Evolutionary conservation across 805 yeast species (phyloP).

Genomic region (Cyberlindnera euphorbiiphila): DNA sequence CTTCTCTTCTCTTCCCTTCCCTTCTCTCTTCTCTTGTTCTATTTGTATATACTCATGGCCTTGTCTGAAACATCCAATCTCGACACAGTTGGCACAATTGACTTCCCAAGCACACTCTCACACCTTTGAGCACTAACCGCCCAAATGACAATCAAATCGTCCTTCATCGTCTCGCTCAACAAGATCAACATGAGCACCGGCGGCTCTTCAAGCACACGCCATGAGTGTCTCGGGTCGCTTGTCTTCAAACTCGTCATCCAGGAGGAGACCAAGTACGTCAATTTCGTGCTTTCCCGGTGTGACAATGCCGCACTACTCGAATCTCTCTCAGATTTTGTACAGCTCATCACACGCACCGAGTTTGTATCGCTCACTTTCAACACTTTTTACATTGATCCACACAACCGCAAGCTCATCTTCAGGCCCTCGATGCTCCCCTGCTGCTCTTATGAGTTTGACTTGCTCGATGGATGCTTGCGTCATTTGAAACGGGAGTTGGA

Average conservation of each 20-base stretch:
- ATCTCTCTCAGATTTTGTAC: slow-evolving; percentile 18
- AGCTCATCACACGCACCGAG: slow-evolving; percentile 23
- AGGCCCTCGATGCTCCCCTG: slow-evolving; percentile 25
- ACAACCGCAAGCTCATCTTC: slow-evolving; percentile 21
- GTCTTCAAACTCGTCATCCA: slow-evolving; percentile 15
- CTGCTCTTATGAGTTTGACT: slow-evolving; percentile 25
- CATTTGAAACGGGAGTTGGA: slow-evolving; percentile 14
- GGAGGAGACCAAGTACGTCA: slow-evolving; percentile 23
- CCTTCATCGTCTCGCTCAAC: slow-evolving; percentile 19
- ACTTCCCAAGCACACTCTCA: too few relatives aligned
- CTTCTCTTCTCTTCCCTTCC: slow-evolving; percentile 1
- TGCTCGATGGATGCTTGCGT: slow-evolving; percentile 11
- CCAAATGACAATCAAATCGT: slow-evolving; percentile 20
- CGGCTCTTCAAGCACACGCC: slow-evolving; percentile 1
- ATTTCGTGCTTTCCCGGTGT: slow-evolving; percentile 13
- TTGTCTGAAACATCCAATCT: too few relatives aligned
- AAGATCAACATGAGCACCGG: slow-evolving; percentile 16
- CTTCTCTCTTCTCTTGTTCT: neutral
- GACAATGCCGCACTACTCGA: slow-evolving; percentile 8
- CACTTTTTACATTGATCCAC: slow-evolving; percentile 18
- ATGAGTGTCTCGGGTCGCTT: slow-evolving; percentile 6
- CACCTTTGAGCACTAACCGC: too few relatives aligned
- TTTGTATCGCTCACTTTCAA: slow-evolving; percentile 26
- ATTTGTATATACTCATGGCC: too few relatives aligned
- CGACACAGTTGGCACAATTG: too few relatives aligned